Base-by-base conservation (phyloP, 2,329 filamentous ascomycete genomes). In the Claviceps sp. region DNA sequence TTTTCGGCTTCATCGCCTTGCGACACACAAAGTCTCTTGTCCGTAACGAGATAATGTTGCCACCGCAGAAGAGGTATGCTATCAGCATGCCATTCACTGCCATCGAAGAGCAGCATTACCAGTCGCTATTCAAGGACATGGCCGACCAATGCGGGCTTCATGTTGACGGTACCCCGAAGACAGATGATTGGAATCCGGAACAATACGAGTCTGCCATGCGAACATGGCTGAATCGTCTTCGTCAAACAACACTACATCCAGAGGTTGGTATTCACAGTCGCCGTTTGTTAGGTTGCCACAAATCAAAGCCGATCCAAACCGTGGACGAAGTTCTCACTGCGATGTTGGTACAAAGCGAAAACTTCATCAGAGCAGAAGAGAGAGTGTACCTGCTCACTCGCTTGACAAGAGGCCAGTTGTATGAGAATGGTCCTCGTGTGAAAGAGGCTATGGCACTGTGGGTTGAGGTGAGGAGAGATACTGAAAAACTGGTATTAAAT, bases 41-140 rank as follows among this genome's bases (percentile, higher is more conserved):
- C 8, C 79, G 89, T 40, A 75, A 85, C 53, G 90, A 98, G 60
- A 75, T 97, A 40, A 73, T 74, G 2, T 68, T 98, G 11, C 93
- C 93, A 10, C 74, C 81, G 0, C 93, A 98, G 62, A 90, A 86
- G 61, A 82, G 93, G 10, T 83, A 89, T 56, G 84, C 95, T 11
- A 87, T 97, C 53, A 93, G 85, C 1, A 82, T 95, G 64, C 89
- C 93, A 0, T 95, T 97, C 61, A 93, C 86, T 0, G 81, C 87
- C 0, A 80, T 97, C 11, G 93, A 97, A 63, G 87, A 96, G 62
- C 88, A 96, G 62, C 82, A 95, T 61, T 97, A 97, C 61, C 75
- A 78, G 43, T 79, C 82, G 6, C 67, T 95, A 2, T 89, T 91
- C 62, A 76, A 81, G 47, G 74, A 87, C 55, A 89, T 95, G 79